Percentiles rank a stretch among this genome's conserved stretches.
phyloP scores from a whole-genome alignment of 331 rosid species.

The Dryas integrifolia region DNA sequence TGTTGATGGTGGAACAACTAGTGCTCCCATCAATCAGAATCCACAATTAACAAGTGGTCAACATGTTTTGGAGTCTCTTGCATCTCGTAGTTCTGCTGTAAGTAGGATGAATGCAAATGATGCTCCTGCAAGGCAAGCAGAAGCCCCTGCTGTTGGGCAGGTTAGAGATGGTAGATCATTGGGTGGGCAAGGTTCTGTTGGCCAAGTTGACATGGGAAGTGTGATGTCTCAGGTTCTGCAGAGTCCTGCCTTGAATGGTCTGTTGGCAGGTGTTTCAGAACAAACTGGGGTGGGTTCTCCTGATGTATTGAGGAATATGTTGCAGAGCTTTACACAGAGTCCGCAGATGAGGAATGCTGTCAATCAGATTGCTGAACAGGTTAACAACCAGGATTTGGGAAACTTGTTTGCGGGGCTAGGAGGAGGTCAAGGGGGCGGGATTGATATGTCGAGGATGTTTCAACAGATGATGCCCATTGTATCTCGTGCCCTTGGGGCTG shows the following conservation, averaged over 20 bases:
- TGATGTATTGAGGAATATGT: conserved; percentile 79
- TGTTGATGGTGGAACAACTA: conserved; percentile 51
- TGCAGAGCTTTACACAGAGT: conserved; percentile 87
- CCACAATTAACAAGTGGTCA: conserved; percentile 52
- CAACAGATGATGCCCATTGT: conserved; percentile 99
- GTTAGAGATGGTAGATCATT: conserved; percentile 30
- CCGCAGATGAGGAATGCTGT: conserved; percentile 84
- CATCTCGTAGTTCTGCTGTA: conserved; percentile 47
- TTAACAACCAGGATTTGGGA: conserved; percentile 69
- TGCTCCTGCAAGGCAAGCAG: conserved; percentile 31
- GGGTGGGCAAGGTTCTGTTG: conserved; percentile 35
- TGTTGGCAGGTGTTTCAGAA: conserved; percentile 83
- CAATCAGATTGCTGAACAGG: conserved; percentile 79
- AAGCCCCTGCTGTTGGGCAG: conserved; percentile 34
- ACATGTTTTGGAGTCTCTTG: conserved; percentile 61
- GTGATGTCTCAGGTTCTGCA: conserved; percentile 90
- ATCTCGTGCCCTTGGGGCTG: conserved; percentile 70
- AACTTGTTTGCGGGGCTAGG: conserved; percentile 68
- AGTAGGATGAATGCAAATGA: conserved; percentile 38
- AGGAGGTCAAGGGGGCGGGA: conserved; percentile 73
- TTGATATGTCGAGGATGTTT: conserved; percentile 80
- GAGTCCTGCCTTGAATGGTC: conserved; percentile 83
- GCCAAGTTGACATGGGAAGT: conserved; percentile 61
- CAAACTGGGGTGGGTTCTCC: conserved; percentile 89
- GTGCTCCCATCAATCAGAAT: conserved; percentile 49